Base-by-base conservation (phyloP, 2,329 filamentous ascomycete genomes). In the Penicillium sp. region DNA sequence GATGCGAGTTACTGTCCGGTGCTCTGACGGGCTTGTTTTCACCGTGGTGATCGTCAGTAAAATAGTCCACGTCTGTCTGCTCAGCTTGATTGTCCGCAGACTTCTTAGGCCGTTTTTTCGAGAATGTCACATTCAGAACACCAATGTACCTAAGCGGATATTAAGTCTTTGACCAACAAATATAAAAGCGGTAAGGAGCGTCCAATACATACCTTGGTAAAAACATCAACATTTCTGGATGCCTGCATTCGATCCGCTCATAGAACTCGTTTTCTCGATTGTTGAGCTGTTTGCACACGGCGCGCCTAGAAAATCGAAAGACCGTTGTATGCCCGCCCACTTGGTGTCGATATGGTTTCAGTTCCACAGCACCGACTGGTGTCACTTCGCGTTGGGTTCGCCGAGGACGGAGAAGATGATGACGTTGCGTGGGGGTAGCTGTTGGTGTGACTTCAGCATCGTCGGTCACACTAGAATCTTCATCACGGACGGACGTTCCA, bases 181-280 rank as follows among this genome's bases (percentile, higher is more conserved):
- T 17, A 50, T n/a, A 11, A 29, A 13, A 49, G 3, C 11, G 35
- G 13, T 9, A 55, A 7, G 21, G 4, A 53, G 11, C 9, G 9
- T 9, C 7, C 19, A 62, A 82, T 81, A 91, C 89, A 45, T 73
- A 82, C 78, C 93, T 92, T 67, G 95, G 95, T 66, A 99, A 84
- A 75, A 98, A 99, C 47, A 91, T 88, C 63, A 99, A 82, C 71
- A 99, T 84, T 73, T 97, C 91, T 66, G 93, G 91, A 77, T 99
- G 94, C 68, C 92, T 88, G 71, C 88, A 88, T 81, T 99, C 95
- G 71, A 98, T 92, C 58, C 90, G 95, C 79, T 99, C 95, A 77
- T 99, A 99, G 75, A 99, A 99, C 79, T 97, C 92, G 78, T 99
- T 99, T 75, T 99, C 95, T 72, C 94, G 87, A 76, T 97, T 99